Evolutionary conservation across 305 asterid genomes (phyloP).

Genomic region (Rubia peregrina): DNA sequence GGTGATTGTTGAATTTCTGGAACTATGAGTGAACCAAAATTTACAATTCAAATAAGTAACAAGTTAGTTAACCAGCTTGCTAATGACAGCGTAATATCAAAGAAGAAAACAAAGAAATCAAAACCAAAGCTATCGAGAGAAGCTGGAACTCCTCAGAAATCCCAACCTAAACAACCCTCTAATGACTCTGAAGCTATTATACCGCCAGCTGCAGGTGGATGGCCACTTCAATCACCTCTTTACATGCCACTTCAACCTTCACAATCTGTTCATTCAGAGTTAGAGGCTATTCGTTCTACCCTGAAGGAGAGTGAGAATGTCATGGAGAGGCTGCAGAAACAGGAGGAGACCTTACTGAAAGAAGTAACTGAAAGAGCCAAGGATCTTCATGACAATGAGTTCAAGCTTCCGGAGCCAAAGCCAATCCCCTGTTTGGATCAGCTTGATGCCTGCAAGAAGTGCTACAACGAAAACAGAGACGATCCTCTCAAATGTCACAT

Average conservation of each 20-base stretch:
- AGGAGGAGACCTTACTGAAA: conserved; percentile 62
- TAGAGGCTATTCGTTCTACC: conserved; percentile 57
- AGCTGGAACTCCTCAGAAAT: conserved; percentile 18
- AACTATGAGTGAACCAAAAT: conserved; percentile 56
- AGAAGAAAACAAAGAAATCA: conserved; percentile 61
- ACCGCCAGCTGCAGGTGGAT: conserved; percentile 42
- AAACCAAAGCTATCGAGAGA: conserved; percentile 45
- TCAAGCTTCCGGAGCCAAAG: conserved; percentile 67
- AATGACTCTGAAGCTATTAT: conserved; percentile 36
- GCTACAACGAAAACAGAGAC: conserved; percentile 68
- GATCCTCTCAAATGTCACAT: conserved; percentile 69
- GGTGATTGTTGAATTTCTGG: conserved; percentile 32
- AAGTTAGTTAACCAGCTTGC: conserved; percentile 60
- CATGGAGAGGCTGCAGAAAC: conserved; percentile 70
- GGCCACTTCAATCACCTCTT: conserved; percentile 80
- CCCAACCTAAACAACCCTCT: conserved; percentile 23
- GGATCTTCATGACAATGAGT: conserved; percentile 87
- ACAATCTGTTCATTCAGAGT: conserved; percentile 43
- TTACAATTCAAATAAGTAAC: conserved; percentile 71
- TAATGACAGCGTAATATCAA: conserved; percentile 49
- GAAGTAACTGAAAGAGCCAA: conserved; percentile 86
- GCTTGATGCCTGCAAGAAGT: conserved; percentile 57
- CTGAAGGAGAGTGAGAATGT: conserved; percentile 68
- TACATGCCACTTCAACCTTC: conserved; percentile 46
- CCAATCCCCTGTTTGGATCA: conserved; percentile 67